phyloP scores from a whole-genome alignment of 805 yeast genomes.

The Saturnispora gosingensis region DNA sequence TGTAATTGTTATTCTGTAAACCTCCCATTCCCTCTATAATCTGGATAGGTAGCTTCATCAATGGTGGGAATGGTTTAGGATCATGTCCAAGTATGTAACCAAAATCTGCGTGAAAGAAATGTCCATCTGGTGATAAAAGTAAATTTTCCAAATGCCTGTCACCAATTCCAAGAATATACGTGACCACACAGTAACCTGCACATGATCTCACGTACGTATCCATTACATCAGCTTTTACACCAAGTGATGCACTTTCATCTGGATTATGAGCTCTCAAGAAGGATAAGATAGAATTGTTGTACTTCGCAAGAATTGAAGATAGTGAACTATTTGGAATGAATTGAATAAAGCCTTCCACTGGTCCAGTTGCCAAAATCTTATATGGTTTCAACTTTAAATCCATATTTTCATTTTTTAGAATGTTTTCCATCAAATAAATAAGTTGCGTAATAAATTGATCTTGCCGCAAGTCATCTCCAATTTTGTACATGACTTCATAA shows the following conservation, averaged over 20 bases:
- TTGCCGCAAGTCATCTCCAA: conserved; percentile 92
- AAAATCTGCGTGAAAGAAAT: conserved; percentile 95
- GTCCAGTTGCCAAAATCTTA: conserved; percentile 80
- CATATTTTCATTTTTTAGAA: conserved; percentile 79
- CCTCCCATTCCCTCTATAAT: conserved; percentile 99
- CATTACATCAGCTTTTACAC: conserved; percentile 61
- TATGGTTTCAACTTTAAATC: conserved; percentile 85
- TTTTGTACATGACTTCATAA: conserved; percentile 85
- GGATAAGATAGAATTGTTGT: conserved; percentile 64
- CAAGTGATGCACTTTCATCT: conserved; percentile 35
- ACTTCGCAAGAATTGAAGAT: conserved; percentile 63
- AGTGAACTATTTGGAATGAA: conserved; percentile 90
- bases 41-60: conserved; percentile 95
- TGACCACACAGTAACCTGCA: conserved; percentile 96
- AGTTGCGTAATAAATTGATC: conserved; percentile 96
- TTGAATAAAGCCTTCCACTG: conserved; percentile 86
- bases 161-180: conserved; percentile 91
- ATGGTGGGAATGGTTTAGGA: conserved; percentile 97
- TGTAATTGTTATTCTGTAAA: conserved; percentile 71
- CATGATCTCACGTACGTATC: conserved; percentile 91
- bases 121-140: conserved; percentile 66
- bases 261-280: conserved; percentile 62
- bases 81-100: conserved; percentile 95
- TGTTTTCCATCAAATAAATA: conserved; percentile 80
- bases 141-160: conserved; percentile 93